Base-by-base conservation (phyloP, 177 flowering plant genomes). In the Vitis hybrid region DNA sequence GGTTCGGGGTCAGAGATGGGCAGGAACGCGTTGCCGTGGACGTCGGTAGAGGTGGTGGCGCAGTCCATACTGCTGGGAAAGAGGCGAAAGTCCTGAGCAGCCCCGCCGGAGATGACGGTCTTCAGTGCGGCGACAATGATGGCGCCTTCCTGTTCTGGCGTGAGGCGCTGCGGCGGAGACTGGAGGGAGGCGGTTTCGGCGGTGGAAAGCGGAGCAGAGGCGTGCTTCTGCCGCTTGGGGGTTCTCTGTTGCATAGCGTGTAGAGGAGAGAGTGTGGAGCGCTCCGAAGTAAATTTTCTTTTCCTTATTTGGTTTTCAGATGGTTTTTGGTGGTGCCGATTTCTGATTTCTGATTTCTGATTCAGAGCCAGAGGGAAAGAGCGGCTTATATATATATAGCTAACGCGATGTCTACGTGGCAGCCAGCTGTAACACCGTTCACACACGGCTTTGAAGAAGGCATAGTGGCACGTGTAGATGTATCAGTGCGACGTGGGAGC, bases 91-190 rank as follows among this genome's bases (percentile, higher is more conserved):
- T 57, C 60, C 19, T 57, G 66, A 9, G 15, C 21, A 51, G 14
- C 48, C 59, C 26, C 56, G 45, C 85, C 84, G n/a, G 77, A 49
- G 67, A 84, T 67, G 52, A 81, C 87, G 67, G 74, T 75, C 21
- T 64, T 80, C 65, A 85, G 75, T 14, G 89, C 80, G n/a, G 73
- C 40, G 68, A 85, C 81, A 58, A 87, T 85, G 74, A 78, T 55
- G 52, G 81, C 51, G 3, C 74, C 56, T 52, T 84, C 89, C 56
- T 86, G 74, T 17, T 86, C 89, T 8, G 34, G 56, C 10, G 85
- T 72, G 3, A 83, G 72, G 0, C 78, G 78, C 9, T 10, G 45
- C 30, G 30, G 55, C 3, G 56, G 30, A 1, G 54, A 40, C 45
- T 12, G 10, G 77, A 19, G 30, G 30, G 30, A 26, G 30, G 30